phyloP scores from a whole-genome alignment of 768 basidiomycete species.

The Rhodotorula babjevae region DNA sequence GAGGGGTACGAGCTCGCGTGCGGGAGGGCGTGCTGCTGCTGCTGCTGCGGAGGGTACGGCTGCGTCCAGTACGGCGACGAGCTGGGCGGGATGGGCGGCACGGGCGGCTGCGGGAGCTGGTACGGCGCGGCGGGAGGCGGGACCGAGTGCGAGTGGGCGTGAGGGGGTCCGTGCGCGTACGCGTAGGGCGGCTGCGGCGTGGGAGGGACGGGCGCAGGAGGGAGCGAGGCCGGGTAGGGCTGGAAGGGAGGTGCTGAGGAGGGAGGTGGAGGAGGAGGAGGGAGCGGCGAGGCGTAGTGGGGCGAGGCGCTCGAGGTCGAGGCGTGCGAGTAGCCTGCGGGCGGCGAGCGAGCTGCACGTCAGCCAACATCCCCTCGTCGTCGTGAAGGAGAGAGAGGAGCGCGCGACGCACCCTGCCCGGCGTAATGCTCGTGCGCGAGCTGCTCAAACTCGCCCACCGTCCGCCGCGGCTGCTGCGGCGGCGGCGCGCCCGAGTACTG shows the following conservation, averaged over 20 bases:
- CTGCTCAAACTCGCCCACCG: slow-evolving; percentile 18
- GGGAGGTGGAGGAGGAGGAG: neutral
- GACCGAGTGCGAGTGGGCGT: no score
- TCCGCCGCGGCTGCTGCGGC: neutral
- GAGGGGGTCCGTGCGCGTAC: no score
- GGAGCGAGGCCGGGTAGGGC: no score
- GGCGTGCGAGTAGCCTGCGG: no score
- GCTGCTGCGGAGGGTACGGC: neutral
- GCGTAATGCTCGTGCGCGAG: slow-evolving; percentile 34
- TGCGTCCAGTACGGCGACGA: slow-evolving; percentile 12
- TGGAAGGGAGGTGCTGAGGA: no score
- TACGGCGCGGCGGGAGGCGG: neutral
- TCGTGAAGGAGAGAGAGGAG: neutral
- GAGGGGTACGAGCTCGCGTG: neutral
- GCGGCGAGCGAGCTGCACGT: no score
- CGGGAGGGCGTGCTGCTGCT: neutral
- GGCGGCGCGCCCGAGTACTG: neutral
- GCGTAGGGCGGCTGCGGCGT: neutral
- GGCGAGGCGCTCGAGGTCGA: no score
- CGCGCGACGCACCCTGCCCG: neutral
- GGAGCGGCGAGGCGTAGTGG: no score
- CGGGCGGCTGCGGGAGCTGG: slow-evolving; percentile 9
- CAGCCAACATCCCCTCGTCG: no score
- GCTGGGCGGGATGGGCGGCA: slow-evolving; percentile 25
- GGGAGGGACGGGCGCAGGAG: neutral